Evolutionary conservation across 2,329 filamentous ascomycete species (phyloP).

Genomic region (Botrytis aclada): DNA sequence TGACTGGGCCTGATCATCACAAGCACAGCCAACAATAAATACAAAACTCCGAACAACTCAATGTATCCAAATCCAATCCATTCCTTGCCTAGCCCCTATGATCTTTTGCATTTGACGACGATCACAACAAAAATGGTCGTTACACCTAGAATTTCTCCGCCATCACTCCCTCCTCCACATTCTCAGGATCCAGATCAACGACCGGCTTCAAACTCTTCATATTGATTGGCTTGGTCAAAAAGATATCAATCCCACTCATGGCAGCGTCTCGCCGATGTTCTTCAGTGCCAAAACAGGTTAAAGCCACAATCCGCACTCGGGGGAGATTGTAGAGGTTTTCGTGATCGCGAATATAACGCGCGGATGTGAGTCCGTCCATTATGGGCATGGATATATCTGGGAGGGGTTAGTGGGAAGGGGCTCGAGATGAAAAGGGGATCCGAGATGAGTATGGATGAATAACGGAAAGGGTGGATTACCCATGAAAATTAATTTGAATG

Average conservation of each 20-base stretch:
- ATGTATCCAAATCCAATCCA: neutral
- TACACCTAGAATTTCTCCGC: neutral
- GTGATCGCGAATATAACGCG: slow-evolving; percentile 46
- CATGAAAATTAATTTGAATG: slow-evolving; percentile 38
- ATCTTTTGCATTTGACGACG: neutral
- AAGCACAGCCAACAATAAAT: neutral
- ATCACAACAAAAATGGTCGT: neutral
- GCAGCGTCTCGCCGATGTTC: slow-evolving; percentile 48
- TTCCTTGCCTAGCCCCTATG: neutral
- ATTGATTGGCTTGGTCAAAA: slow-evolving; percentile 49
- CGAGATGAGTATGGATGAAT: neutral
- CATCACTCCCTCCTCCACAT: neutral
- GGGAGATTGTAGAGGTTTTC: slow-evolving; percentile 43
- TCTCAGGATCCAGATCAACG: slow-evolving; percentile 23
- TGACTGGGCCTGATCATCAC: neutral
- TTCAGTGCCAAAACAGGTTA: slow-evolving; percentile 49
- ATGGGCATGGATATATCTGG: slow-evolving; percentile 54
- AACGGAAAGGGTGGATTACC: slow-evolving; percentile 24
- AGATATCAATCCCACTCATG: slow-evolving; percentile 50
- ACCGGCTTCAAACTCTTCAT: slow-evolving; percentile 28
- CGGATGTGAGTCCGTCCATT: slow-evolving; percentile 49
- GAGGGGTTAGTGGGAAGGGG: neutral
- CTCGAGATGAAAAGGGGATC: neutral
- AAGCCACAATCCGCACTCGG: slow-evolving; percentile 47
- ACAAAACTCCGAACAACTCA: neutral